Conservation (phyloP, 2,329 filamentous ascomycete genomes). For the Bisporella sp. region DNA sequence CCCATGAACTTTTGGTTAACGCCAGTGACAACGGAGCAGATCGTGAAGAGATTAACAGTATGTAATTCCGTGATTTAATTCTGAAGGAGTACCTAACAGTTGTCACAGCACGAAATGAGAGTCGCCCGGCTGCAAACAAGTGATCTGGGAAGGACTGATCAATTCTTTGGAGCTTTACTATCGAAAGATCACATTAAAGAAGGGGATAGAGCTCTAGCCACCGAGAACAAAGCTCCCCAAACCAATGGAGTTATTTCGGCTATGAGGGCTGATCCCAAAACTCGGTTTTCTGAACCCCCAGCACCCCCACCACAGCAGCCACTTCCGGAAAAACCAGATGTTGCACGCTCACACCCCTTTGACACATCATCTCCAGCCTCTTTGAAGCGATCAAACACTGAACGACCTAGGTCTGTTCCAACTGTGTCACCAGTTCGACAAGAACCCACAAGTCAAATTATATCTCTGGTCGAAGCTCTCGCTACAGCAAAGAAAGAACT, state of each 20-base stretch:
- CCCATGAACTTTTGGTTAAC: conserved; percentile 78
- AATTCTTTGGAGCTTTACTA: conserved; percentile 72
- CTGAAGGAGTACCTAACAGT: conserved; percentile 16
- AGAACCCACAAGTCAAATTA: conserved; percentile 64
- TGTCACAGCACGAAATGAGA: conserved; percentile 73
- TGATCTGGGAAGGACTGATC: conserved; percentile 74
- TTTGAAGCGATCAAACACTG: conserved; percentile 68
- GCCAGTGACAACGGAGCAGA: conserved; percentile 87
- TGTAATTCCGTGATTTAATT: neutral
- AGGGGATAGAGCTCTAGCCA: conserved; percentile 41
- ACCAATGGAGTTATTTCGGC: conserved; percentile 38
- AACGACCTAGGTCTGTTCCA: conserved; percentile 58
- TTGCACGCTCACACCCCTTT: conserved; percentile 39
- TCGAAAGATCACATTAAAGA: conserved; percentile 63
- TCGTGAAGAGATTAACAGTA: conserved; percentile 64
- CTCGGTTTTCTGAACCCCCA: conserved; percentile 85
- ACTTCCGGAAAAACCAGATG: conserved; percentile 86
- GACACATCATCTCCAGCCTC: conserved; percentile 44
- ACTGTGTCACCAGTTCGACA: conserved; percentile 37
- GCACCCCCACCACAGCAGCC: conserved; percentile 91
- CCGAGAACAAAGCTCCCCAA: conserved; percentile 42
- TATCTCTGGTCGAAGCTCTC: conserved; percentile 78
- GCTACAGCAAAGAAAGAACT: conserved; percentile 80
- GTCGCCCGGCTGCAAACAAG: conserved; percentile 80
- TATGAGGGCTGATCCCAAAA: conserved; percentile 65